Base-by-base conservation (phyloP, 2,329 filamentous ascomycete species). In the Aspergillus intermedius region DNA sequence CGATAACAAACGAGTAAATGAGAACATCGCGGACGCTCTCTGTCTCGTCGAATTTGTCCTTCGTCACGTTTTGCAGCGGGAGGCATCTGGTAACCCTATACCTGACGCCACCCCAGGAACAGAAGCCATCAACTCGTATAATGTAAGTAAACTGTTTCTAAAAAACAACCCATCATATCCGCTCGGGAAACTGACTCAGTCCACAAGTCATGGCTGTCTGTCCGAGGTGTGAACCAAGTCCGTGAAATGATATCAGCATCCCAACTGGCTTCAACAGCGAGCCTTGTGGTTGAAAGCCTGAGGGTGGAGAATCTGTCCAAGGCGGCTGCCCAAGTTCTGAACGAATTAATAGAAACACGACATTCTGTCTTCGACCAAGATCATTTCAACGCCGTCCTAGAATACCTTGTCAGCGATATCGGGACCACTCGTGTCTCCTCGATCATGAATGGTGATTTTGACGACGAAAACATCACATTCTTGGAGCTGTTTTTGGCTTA, bases 401-500 rank as follows among this genome's bases (percentile, higher is more conserved):
- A 65, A 4, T 69, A 66, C 45, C 58, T 71, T 23, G 58, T 65
- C 19, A 62, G 66, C 9, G 54, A 67, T 41, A 52, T 59, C 32
- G 68, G 68, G 4, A 60, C 65, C 28, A 49, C 59, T 8, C 64
- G 67, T 45, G 58, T 68, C 17, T 42, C 61, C 19, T 59, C 60
- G 5, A 54, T 71, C 4, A 54, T 65, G 21, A 61, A 67, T 13
- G 66, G 63, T 8, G 62, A 70, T 40, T 68, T 65, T 43, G 69
- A 66, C 21, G 54, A 62, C 8, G 69, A 72, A 4, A 61, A 63
- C 25, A 67, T 70, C 62, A 58, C 63, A 7, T 72, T 69, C 45
- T 51, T 72, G 47, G 69, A 72, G 23, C 66, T 73, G 17, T 49
- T 73, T 7, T 54, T 71, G 42, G 64, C 63, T 32, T 72, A 68